A percentile compares a stretch with the other conserved stretches of the same genome.
Conservation (phyloP, 2,329 filamentous ascomycete genomes). For the Ophiocordyceps camponoti-rufipedis region DNA sequence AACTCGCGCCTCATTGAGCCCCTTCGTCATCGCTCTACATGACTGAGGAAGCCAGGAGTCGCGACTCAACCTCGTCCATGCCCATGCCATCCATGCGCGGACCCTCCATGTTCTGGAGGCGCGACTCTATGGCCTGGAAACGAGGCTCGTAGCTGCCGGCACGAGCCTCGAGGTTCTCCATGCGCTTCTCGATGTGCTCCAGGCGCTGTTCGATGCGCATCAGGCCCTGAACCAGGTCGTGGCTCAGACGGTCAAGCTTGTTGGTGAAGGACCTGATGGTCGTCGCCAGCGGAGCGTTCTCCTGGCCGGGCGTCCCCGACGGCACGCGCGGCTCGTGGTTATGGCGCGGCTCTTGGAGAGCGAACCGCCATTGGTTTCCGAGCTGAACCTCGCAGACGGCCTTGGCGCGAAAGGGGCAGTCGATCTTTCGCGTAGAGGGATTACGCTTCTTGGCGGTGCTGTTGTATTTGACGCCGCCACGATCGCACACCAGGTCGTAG, state of each 20-base stretch:
- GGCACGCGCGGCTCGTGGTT: slow-evolving; percentile 42
- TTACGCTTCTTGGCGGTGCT: slow-evolving; percentile 48
- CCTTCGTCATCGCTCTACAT: slow-evolving; percentile 15
- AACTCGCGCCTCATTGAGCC: neutral
- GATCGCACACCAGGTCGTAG: slow-evolving; percentile 44
- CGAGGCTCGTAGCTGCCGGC: slow-evolving; percentile 23
- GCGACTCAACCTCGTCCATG: slow-evolving; percentile 26
- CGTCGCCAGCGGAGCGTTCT: slow-evolving; percentile 38
- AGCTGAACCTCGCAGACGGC: slow-evolving; percentile 45
- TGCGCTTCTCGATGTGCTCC: slow-evolving; percentile 33
- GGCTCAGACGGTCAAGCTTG: slow-evolving; percentile 39
- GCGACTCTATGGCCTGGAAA: slow-evolving; percentile 23
- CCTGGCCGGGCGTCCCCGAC: slow-evolving; percentile 33
- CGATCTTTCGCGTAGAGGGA: slow-evolving; percentile 44
- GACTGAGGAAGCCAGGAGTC: slow-evolving; percentile 23
- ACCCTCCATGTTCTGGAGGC: slow-evolving; percentile 22
- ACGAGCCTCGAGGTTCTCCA: slow-evolving; percentile 32
- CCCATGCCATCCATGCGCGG: slow-evolving; percentile 23
- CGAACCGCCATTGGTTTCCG: slow-evolving; percentile 45
- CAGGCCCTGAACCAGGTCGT: slow-evolving; percentile 36
- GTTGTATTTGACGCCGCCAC: slow-evolving; percentile 45
- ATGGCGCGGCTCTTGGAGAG: slow-evolving; percentile 39
- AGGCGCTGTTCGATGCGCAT: slow-evolving; percentile 29
- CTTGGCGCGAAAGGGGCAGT: slow-evolving; percentile 45
- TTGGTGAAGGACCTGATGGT: slow-evolving; percentile 38